phyloP scores from a whole-genome alignment of 768 basidiomycete species.

The Podaxis rugospora region DNA sequence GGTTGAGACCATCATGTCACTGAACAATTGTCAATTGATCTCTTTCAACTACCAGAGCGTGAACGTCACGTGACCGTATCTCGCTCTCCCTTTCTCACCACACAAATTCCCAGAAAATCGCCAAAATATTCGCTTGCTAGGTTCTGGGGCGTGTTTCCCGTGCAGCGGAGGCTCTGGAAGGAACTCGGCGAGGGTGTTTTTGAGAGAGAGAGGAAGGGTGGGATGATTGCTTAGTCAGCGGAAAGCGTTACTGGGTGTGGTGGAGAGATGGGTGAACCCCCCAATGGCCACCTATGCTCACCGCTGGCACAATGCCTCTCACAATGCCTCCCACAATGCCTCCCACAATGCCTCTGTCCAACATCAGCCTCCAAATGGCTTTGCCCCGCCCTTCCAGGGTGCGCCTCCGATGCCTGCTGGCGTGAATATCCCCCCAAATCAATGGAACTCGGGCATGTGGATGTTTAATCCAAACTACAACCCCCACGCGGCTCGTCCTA shows the following conservation, averaged over 20 bases:
- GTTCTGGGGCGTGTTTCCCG: no score
- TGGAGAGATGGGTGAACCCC: neutral
- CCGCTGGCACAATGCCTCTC: neutral
- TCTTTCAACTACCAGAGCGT: conserved; percentile 9
- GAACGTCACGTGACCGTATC: conserved; percentile 21
- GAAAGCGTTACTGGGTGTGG: neutral
- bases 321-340: no score
- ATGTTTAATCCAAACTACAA: conserved; percentile 42
- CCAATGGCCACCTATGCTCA: conserved; percentile 5
- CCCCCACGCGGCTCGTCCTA: conserved; percentile 20
- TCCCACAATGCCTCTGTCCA: neutral
- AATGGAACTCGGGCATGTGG: conserved; percentile 54
- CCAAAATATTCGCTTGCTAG: neutral
- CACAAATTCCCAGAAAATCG: neutral
- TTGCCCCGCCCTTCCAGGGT: conserved; percentile 34
- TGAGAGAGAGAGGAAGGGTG: neutral
- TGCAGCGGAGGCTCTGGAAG: no score
- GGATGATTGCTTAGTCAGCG: neutral
- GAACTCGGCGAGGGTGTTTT: no score
- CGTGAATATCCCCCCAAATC: conserved; percentile 34
- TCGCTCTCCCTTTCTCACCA: neutral
- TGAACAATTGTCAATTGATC: no score
- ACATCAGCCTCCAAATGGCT: conserved; percentile 7
- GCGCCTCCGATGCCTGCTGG: conserved; percentile 57
- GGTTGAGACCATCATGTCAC: neutral